Base-by-base conservation (phyloP, 129 eudicot species). In the Ambrosia artemisiifolia region DNA sequence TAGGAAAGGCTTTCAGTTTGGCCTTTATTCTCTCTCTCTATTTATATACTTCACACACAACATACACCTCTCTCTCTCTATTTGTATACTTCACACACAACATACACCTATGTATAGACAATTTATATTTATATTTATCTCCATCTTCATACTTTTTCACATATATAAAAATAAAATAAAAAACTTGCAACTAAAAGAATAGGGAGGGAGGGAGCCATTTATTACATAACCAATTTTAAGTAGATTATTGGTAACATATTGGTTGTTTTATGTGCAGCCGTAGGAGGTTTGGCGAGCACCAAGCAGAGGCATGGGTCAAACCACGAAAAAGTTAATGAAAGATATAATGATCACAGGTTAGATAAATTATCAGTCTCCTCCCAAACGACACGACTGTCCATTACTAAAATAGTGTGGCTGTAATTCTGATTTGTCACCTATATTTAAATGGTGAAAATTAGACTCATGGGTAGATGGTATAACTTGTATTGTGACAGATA, bases 261-360 rank as follows among this genome's bases (percentile, higher is more conserved):
- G 7, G 7, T 16, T 51, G 43, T 65, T 43, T 11, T 3, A 60
- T 14, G 2, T 79, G 80, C 88, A 94, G 99, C 69, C 99, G 97
- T 36, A 77, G 99, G 85, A 79, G 91, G 78, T 94, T 94, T 53
- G 97, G 99, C 48, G 99, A 94, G 82, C 91, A 88, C 73, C 99
- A 94, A 79, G 99, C 97, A 3, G 99, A 90, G 74, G 88, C 89
- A 20, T 94, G 99, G 99, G 99, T 90, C 97, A n/a, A 94, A 90
- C 42, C 97, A 94, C 11, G 99, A 94, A 68, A 90, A 81, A 67
- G 99, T 94, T 43, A 90, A 90, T 10, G 96, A 94, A 77, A 84
- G 80, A 69, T 94, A 93, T 79, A 90, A 90, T 68, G 93, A 88
- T 40, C 83, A 94, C 16, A 91, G 97, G 38, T 90, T 89, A 0